Evolutionary conservation across 2,329 filamentous ascomycete species (phyloP).

Genomic region (Aspergillus sp.): DNA sequence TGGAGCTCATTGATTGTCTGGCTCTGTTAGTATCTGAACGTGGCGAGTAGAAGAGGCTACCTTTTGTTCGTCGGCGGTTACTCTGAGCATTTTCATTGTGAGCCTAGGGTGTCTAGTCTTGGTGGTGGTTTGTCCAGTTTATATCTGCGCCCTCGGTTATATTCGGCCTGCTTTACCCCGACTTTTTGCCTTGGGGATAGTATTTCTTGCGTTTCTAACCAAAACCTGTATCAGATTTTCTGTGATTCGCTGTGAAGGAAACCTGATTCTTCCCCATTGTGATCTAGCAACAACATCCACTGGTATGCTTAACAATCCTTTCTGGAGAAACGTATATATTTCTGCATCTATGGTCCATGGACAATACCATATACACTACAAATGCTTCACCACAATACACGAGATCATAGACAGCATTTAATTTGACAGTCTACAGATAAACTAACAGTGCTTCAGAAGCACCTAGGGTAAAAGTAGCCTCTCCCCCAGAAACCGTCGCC

Average conservation of each 20-base stretch:
- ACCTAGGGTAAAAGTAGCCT: constrained; percentile 42
- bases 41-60: neutral
- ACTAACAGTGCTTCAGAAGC: constrained; percentile 53
- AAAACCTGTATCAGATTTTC: too few species aligned
- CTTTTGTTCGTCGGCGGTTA: constrained; percentile 5
- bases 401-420: too few species aligned
- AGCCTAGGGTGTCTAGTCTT: neutral
- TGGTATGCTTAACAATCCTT: too few species aligned
- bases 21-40: neutral
- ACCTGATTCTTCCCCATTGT: too few species aligned
- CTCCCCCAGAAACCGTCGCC: constrained; percentile 23
- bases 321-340: too few species aligned
- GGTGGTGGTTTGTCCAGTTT: neutral
- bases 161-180: constrained; percentile 1
- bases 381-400: neutral
- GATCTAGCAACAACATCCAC: too few species aligned
- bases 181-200: neutral
- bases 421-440: constrained; percentile 25
- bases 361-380: too few species aligned
- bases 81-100: neutral
- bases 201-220: too few species aligned
- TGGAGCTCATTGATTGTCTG: constrained; percentile 15
- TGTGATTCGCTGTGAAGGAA: too few species aligned
- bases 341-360: too few species aligned
- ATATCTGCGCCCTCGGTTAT: neutral